phyloP scores from a whole-genome alignment of 306 rosid species.

The Casuarina glauca region DNA sequence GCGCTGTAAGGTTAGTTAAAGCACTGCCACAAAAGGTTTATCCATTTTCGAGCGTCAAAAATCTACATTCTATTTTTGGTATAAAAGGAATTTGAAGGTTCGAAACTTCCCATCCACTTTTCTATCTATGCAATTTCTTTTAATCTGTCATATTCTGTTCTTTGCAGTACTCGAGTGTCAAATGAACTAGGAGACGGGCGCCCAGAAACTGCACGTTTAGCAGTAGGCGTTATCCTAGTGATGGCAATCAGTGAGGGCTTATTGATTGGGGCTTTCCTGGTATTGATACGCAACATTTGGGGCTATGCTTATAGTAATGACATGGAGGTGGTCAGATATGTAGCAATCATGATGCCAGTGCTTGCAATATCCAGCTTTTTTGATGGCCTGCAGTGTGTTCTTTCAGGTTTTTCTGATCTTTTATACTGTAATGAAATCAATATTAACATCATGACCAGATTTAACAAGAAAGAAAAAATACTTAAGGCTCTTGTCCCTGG shows the following conservation, averaged over 20 bases:
- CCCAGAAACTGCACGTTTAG: constrained; percentile 56
- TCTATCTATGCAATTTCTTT: neutral
- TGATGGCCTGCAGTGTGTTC: constrained; percentile 68
- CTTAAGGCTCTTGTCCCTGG: neutral
- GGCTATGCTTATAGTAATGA: constrained; percentile 65
- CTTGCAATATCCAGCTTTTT: constrained; percentile 60
- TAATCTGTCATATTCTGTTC: neutral
- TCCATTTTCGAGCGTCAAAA: neutral
- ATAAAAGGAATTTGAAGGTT: neutral
- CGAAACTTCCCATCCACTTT: neutral
- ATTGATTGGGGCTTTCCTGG: constrained; percentile 40
- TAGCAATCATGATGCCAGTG: constrained; percentile 63
- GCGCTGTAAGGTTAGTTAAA: constrained; percentile 63
- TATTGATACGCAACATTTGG: constrained; percentile 65
- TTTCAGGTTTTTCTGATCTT: constrained; percentile 46
- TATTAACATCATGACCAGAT: neutral
- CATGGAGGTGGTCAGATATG: constrained; percentile 54
- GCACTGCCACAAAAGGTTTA: neutral
- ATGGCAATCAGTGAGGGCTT: constrained; percentile 56
- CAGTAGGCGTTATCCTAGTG: constrained; percentile 47
- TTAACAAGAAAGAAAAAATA: neutral
- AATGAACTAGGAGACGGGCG: constrained; percentile 77
- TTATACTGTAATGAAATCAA: neutral
- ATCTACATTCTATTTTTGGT: neutral
- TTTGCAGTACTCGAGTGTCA: constrained; percentile 66